Evolutionary conservation across 768 basidiomycete species (phyloP).

Genomic region (Hebeloma cylindrosporum): DNA sequence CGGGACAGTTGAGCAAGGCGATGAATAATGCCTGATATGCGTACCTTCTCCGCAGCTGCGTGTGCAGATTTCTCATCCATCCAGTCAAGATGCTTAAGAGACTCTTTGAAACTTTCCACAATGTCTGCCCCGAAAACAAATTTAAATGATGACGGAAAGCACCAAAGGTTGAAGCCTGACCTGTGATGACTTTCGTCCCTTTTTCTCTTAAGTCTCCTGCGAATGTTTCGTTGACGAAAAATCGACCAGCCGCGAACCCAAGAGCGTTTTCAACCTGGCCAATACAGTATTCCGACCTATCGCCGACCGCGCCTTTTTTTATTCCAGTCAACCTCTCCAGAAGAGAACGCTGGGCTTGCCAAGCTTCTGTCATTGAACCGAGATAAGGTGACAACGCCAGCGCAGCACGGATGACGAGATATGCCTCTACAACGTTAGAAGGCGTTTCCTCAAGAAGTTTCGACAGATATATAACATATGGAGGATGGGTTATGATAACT

Average conservation of each 20-base stretch:
- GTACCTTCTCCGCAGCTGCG: slow-evolving; percentile 83
- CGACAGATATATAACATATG: slow-evolving; percentile 68
- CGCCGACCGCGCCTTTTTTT: slow-evolving; percentile 81
- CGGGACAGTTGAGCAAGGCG: slow-evolving; percentile 3
- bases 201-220: slow-evolving; percentile 75
- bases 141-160: background rate
- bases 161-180: slow-evolving; percentile 32
- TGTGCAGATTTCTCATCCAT: slow-evolving; percentile 84
- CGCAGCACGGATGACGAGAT: slow-evolving; percentile 79
- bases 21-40: slow-evolving; percentile 5
- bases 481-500: slow-evolving; percentile 81
- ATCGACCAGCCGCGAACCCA: slow-evolving; percentile 89
- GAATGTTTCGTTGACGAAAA: slow-evolving; percentile 86
- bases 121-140: slow-evolving; percentile 49
- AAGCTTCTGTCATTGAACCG: slow-evolving; percentile 72
- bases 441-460: slow-evolving; percentile 66
- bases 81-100: slow-evolving; percentile 78
- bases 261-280: slow-evolving; percentile 66
- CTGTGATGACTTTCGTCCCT: slow-evolving; percentile 79
- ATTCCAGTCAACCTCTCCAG: slow-evolving; percentile 77
- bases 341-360: slow-evolving; percentile 71
- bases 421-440: slow-evolving; percentile 77
- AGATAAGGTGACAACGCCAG: slow-evolving; percentile 68
- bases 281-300: slow-evolving; percentile 84
- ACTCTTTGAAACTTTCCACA: slow-evolving; percentile 77